phyloP scores from a whole-genome alignment of 176 grass and related monocot species.

The Tuctoria greenei region DNA sequence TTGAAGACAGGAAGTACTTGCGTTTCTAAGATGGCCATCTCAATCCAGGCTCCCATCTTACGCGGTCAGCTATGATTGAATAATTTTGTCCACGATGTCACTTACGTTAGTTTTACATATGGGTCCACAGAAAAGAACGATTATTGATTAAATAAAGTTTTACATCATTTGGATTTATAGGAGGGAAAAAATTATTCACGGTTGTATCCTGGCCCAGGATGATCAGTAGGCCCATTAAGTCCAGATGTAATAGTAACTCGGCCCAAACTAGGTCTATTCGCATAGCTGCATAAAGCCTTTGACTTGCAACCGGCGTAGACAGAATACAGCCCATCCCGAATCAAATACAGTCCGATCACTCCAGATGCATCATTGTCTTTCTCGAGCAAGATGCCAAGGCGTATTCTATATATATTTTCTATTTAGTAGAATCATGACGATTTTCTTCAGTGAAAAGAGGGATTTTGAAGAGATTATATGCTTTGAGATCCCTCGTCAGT shows the following conservation, averaged over 20 bases:
- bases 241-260: not conserved
- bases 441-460: not conserved
- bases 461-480: not conserved
- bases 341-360: not conserved
- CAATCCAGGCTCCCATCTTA: not conserved
- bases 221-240: not conserved
- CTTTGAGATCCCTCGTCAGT: not conserved
- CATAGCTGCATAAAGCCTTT: not conserved
- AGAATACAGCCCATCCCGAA: not conserved
- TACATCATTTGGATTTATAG: too few species aligned
- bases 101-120: not conserved
- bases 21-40: not conserved
- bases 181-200: too few species aligned
- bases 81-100: constrained; percentile 11
- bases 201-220: too few species aligned
- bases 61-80: not conserved
- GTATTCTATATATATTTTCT: not conserved
- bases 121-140: too few species aligned
- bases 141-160: too few species aligned
- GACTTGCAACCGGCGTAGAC: not conserved
- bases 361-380: not conserved
- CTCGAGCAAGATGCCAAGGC: not conserved
- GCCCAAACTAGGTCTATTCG: not conserved
- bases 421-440: not conserved
- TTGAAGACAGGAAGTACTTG: too few species aligned